Base-by-base conservation (phyloP, 2,329 filamentous ascomycete species). In the Huntiella omanensis region DNA sequence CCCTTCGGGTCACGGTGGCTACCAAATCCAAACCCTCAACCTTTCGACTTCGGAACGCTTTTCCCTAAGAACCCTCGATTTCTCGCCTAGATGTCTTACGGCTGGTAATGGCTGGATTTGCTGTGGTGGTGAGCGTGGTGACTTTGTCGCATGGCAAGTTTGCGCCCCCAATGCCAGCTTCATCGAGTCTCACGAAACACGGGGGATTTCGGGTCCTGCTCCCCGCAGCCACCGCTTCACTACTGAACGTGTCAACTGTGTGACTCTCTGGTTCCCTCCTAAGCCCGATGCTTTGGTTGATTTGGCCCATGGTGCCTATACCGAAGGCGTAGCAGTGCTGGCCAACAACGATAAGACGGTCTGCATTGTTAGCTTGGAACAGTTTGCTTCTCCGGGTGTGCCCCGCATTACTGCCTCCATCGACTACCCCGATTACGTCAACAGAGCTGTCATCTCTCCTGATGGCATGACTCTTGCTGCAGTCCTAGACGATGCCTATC, bases 341-440 rank as follows among this genome's bases (percentile, higher is more conserved):
- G 76, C 83, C 40, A 95, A 95, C 63, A 98, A 98, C 58, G 91
- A 96, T 63, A 80, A 78, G 58, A 85, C 83, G 1, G 82, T 96
- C 48, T 80, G 80, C 22, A 64, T 95, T n/a, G 84, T 92, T 57
- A 81, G 79, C 42, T 66, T 96, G 15, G 67, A 73, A 22, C 73
- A 79, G 45, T 73, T 76, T 44, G 61, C 63, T 3, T 55, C 55
- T 33, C 58, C 58, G 39, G 60, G 64, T 12, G 60, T 60, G 41
- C 59, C 61, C 11, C 68, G 81, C 50, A 68, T 80, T 33, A 63
- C 92, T 16, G 76, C 83, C 46, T 70, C 77, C 38, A 65, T 95
- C 45, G 69, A 73, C 3, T 80, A 93, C 52, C 80, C 83, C 4
- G 82, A 88, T 57, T 82, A 78, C 52, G 88, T 96, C 65, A 98